Evolutionary conservation across 2,329 filamentous ascomycete genomes (phyloP), one percentile per base, ranked within the genome.

Genomic region (Rhinocladiella mackenziei): DNA sequence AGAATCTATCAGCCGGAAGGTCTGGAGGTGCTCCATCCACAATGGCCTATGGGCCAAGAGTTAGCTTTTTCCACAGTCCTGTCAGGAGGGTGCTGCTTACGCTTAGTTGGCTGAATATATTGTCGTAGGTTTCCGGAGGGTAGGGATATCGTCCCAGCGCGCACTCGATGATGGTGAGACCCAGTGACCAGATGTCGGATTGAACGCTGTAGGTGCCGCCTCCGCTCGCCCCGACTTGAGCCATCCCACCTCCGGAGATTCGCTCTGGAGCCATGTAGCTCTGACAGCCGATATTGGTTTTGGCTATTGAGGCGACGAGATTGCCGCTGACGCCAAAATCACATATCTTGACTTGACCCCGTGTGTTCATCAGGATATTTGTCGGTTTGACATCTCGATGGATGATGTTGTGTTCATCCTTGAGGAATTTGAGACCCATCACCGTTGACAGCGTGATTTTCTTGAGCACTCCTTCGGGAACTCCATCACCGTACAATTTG

Each of bases 321-420:
- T 98, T 98, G 40, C 92, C 92, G 56, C 86, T 94, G 43, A 98
- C 92, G 44, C 92, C 92, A 64, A 98, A 98, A 66, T 98, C 92
- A 67, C 92, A 98, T 45, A 98, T 95, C 69, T 98, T 98, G 72
- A 97, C 77, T 61, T 96, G 89, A 1, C 92, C 92, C 30, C 77
- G 77, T 2, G 83, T 86, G 66, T 97, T 98, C 64, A 88, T 81
- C 1, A 98, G 75, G 48, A 98, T 96, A 60, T 98, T 98, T n/a
- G 92, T 98, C 1, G 92, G 92, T 66, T 98, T 98, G 54, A 98
- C 92, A 62, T 98, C 92, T 54, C 92, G 84, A 64, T 98, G 92
- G 55, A 98, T 98, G 66, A 98, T 98, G 68, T 95, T 97, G 72
- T 98, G 92, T 50, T 96, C 89, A 51, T 98, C 92, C 65, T 98